These are phyloP conservation scores for Boehmeria nivea DNA, from an alignment of 306 rosid genomes.

Conservation along the genomic window DNA sequence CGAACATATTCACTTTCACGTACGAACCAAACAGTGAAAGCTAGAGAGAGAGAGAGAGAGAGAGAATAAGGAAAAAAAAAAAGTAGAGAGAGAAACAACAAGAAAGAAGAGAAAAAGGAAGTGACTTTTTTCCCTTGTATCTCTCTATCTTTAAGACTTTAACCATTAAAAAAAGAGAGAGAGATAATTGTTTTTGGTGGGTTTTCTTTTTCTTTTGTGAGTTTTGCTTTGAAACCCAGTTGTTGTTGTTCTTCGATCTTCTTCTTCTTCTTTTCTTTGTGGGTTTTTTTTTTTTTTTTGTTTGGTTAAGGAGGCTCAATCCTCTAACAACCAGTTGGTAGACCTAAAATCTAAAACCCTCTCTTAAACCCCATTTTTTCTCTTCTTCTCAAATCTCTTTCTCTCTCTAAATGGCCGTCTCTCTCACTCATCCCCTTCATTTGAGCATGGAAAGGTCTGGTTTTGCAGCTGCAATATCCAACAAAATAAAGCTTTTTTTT, in stretches of 20 bases:
- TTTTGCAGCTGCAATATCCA: constrained; percentile 43
- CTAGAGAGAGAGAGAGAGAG: no score
- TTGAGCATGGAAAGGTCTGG: constrained; percentile 39
- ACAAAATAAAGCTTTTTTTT: constrained; percentile 24
- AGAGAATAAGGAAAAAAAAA: neutral
- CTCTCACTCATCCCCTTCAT: constrained; percentile 38
- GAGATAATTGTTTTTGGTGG: no score
- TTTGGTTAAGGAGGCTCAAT: constrained; percentile 56
- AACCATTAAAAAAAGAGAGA: no score
- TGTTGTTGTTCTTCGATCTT: constrained; percentile 1
- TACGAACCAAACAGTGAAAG: constrained; percentile 1
- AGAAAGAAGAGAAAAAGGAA: constrained; percentile 12
- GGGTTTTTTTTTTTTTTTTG: neutral
- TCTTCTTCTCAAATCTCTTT: constrained; percentile 8
- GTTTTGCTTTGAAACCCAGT: neutral
- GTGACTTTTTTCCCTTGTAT: neutral
- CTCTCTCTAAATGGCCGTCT: constrained; percentile 13
- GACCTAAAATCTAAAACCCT: constrained; percentile 34
- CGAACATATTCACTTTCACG: constrained; percentile 10
- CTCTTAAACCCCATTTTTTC: constrained; percentile 31
- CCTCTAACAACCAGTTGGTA: constrained; percentile 78
- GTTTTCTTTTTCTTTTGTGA: neutral
- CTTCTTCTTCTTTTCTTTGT: neutral
- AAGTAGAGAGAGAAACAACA: constrained; percentile 20
- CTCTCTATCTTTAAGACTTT: no score